Percentiles rank a stretch among this genome's conserved stretches.
phyloP scores from a whole-genome alignment of 768 basidiomycete species.

The Boletus coccyginus region DNA sequence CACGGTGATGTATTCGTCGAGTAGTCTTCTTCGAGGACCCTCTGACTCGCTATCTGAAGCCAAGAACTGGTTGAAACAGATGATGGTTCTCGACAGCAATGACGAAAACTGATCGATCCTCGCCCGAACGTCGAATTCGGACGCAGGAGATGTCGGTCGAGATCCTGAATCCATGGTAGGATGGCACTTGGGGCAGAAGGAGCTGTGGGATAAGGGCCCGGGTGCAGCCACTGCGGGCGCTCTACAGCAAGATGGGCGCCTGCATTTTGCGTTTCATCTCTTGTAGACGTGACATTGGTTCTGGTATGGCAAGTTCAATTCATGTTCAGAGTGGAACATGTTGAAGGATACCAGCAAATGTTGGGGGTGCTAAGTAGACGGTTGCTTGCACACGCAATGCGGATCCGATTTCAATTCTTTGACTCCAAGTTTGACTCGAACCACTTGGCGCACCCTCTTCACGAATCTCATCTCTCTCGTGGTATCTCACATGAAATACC shows the following conservation, averaged over 20 bases:
- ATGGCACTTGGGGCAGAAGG: not conserved
- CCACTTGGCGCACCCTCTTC: not conserved
- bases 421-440: not conserved
- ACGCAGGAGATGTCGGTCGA: not conserved
- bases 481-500: not conserved
- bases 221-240: not conserved
- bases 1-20: slow-evolving; percentile 29
- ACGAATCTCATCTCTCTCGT: not conserved
- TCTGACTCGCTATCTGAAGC: slow-evolving; percentile 25
- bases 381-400: no score
- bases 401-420: not conserved
- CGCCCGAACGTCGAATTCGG: slow-evolving; percentile 16
- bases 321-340: not conserved
- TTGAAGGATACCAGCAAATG: not conserved
- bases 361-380: not conserved
- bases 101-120: slow-evolving; percentile 25
- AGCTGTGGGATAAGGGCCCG: not conserved
- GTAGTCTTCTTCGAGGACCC: slow-evolving; percentile 17
- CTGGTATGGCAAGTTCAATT: not conserved
- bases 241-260: slow-evolving; percentile 12
- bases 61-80: slow-evolving; percentile 28
- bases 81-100: slow-evolving; percentile 21
- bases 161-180: slow-evolving; percentile 13
- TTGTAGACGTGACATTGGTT: not conserved
- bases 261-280: not conserved